These are phyloP conservation scores for Daedalea quercina DNA, from an alignment of 768 basidiomycete species.

Conservation along the genomic window DNA sequence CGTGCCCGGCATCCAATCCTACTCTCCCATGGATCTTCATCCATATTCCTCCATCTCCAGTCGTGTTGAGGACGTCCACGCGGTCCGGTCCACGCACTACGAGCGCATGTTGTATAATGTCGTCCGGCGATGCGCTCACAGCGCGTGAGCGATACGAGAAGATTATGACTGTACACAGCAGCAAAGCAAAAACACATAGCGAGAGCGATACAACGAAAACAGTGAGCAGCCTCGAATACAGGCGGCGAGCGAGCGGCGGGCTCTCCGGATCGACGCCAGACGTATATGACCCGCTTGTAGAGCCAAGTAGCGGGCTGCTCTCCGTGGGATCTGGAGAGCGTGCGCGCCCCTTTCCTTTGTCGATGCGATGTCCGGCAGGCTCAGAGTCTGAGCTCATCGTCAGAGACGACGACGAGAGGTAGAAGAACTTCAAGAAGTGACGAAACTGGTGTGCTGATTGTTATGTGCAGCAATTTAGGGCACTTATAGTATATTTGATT, in stretches of 20 bases:
- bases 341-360: conserved; percentile 55
- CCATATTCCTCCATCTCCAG: conserved; percentile 52
- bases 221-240: conserved; percentile 28
- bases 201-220: conserved; percentile 56
- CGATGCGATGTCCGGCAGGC: conserved; percentile 1
- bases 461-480: no score
- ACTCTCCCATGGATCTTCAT: conserved; percentile 47
- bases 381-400: conserved; percentile 3
- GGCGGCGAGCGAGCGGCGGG: conserved; percentile 17
- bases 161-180: conserved; percentile 44
- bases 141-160: conserved; percentile 61
- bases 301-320: conserved; percentile 47
- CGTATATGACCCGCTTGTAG: conserved; percentile 26
- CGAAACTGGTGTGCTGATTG: no score
- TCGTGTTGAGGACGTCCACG: conserved; percentile 57
- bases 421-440: no score
- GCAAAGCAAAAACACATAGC: conserved; percentile 39
- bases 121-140: conserved; percentile 46
- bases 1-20: conserved; percentile 62
- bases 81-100: conserved; percentile 54
- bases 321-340: conserved; percentile 35
- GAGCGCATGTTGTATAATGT: conserved; percentile 48
- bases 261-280: conserved; percentile 21
- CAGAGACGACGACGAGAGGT: not conserved
- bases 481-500: no score